phyloP scores from a whole-genome alignment of 495 filamentous ascomycete genomes.

The Aspergillus ostianus region DNA sequence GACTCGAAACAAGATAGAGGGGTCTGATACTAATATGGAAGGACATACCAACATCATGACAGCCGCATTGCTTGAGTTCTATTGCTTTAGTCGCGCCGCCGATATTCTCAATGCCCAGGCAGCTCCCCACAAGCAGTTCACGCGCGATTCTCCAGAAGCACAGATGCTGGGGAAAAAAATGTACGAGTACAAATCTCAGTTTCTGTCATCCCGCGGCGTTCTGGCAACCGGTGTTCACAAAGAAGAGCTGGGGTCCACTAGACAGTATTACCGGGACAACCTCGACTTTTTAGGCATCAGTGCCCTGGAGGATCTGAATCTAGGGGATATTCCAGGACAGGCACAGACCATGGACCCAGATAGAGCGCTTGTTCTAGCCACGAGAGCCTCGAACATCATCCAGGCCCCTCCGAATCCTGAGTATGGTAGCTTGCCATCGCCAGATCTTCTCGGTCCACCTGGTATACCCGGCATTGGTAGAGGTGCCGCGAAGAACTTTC shows the following conservation, averaged over 20 bases:
- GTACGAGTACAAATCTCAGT: conserved; percentile 42
- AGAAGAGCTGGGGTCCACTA: conserved; percentile 34
- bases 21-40: conserved; percentile 30
- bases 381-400: conserved; percentile 15
- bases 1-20: conserved; percentile 21
- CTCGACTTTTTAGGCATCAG: conserved; percentile 40
- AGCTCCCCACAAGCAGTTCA: conserved; percentile 32
- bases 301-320: conserved; percentile 36
- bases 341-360: conserved; percentile 17
- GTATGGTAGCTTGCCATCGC: conserved; percentile 7
- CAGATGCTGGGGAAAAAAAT: conserved; percentile 41
- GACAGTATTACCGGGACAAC: conserved; percentile 45
- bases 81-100: conserved; percentile 43
- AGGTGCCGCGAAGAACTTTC: conserved; percentile 25
- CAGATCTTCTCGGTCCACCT: conserved; percentile 11
- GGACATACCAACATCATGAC: conserved; percentile 47
- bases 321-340: conserved; percentile 20
- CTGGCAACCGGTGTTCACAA: conserved; percentile 39
- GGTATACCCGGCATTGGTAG: conserved; percentile 18
- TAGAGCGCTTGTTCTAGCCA: conserved; percentile 25
- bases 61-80: conserved; percentile 44
- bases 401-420: conserved; percentile 7
- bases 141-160: conserved; percentile 45
- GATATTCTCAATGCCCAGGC: conserved; percentile 46
- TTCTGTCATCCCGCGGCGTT: conserved; percentile 40